phyloP scores from a whole-genome alignment of 371 early-diverging fungal genomes.

The Apophysomyces trapeziformis region DNA sequence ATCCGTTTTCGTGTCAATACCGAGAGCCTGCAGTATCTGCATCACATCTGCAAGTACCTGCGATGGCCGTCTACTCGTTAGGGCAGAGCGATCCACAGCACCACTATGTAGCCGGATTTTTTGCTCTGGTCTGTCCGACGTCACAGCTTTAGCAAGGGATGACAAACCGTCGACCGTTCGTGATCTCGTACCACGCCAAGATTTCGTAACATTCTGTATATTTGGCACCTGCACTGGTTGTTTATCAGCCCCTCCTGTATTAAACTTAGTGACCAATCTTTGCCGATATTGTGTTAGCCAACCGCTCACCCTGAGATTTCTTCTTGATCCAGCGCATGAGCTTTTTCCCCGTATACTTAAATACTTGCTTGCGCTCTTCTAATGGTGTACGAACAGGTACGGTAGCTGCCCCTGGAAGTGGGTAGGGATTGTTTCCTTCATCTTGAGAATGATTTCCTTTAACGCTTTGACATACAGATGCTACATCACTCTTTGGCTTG shows the following conservation, averaged over 20 bases:
- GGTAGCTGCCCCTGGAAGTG: neutral
- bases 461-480: constrained; percentile 1
- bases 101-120: constrained; percentile 15
- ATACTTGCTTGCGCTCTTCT: neutral
- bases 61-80: constrained; percentile 16
- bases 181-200: constrained; percentile 1
- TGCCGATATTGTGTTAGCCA: no score
- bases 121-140: neutral
- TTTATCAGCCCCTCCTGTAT: neutral
- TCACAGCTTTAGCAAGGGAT: neutral
- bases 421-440: neutral
- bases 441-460: neutral
- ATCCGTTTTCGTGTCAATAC: constrained; percentile 14
- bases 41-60: constrained; percentile 15
- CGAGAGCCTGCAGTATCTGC: constrained; percentile 19
- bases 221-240: neutral
- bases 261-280: neutral
- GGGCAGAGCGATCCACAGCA: constrained; percentile 14
- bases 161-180: constrained; percentile 1
- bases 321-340: constrained; percentile 23
- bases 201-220: neutral
- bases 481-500: constrained; percentile 9
- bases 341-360: constrained; percentile 1
- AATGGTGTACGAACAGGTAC: neutral
- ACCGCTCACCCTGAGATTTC: constrained; percentile 18